Evolutionary conservation across 164 flowering plant species (phyloP).

Genomic region (grape (Vitis vinifera)): ASM3070453v1 NC_081814.1:6473501-6474000

Average conservation of each 20-base stretch:
- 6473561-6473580: too few relatives aligned
- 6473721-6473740: constrained; percentile 61
- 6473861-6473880: constrained; percentile 73
- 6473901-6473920: constrained; percentile 15
- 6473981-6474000: constrained; percentile 14
- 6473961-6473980: constrained; percentile 15
- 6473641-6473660: constrained; percentile 1
- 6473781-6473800: constrained; percentile 91
- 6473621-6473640: not conserved
- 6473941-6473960: constrained; percentile 11
- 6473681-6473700: constrained; percentile 98
- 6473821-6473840: constrained; percentile 71
- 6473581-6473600: too few relatives aligned
- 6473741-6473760: constrained; percentile 56
- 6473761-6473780: constrained; percentile 55
- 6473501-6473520: not conserved
- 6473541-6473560: too few relatives aligned
- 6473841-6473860: constrained; percentile 67
- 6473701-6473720: constrained; percentile 75
- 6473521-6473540: not conserved
- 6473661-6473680: constrained; percentile 55
- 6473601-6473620: not conserved
- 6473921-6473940: constrained; percentile 24
- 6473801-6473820: constrained; percentile 76
- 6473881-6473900: constrained; percentile 29